Base-by-base conservation (phyloP, 371 early-diverging fungal species). In the Coelomomyces lativittatus region DNA sequence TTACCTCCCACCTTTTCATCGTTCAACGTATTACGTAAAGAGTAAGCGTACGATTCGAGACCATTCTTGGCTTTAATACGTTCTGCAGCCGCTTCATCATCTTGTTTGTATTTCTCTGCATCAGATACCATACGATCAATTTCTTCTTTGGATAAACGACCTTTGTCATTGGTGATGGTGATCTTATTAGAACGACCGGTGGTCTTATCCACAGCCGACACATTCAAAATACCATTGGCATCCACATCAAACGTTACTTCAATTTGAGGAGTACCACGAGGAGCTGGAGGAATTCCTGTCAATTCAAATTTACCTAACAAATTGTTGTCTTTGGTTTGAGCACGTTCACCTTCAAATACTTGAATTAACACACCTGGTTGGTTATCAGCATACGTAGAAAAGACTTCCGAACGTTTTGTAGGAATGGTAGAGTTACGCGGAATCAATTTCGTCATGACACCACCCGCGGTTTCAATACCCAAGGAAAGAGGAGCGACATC, bases 351-450 rank as follows among this genome's bases (percentile, higher is more conserved):
- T 73, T 93, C 97, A 62, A 67, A 96, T 51, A 98, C 89, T 67
- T 87, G 86, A 66, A 98, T 97, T 58, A 84, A 75, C 49, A 98
- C 98, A 58, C 83, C 82, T 50, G 91, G 87, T 75, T 97, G 97
- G 81, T 95, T 96, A 70, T 95, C 97, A 54, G 85, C 69, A 67
- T 85, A 86, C 55, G 97, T 98, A 51, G 96, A 91, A 85, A 96
- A 97, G 61, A 82, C 82, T 70, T 96, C 86, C 40, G 88, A 83
- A 81, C 91, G 88, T 74, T 90, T 91, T 67, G 90, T 86, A 48
- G 97, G 97, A 55, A 96, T 84, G 43, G 87, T 83, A 56, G 96
- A 88, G 81, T 91, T 93, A 60, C 93, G 89, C 69, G 81, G 79
- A 74, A 97, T 92, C 54, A 98, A 77, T 35, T 85, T 63, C 45